Evolutionary conservation across 441 rosid genomes (phyloP).

Genomic region (Raphanus hybrid): DNA sequence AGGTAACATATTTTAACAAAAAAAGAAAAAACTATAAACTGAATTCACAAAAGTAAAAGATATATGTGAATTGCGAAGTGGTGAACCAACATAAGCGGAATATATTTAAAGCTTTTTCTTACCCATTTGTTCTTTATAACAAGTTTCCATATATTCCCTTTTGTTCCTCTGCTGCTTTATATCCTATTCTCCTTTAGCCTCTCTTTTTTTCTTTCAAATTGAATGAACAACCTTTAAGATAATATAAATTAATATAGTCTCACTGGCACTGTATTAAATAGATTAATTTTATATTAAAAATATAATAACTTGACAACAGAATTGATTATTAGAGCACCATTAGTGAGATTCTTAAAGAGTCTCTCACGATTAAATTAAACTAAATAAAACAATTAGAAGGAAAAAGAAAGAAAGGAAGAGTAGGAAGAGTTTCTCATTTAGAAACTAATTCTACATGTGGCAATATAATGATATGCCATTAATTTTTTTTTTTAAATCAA

Average conservation of each 20-base stretch:
- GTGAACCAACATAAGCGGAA: conserved; percentile 40
- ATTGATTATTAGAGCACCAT: not conserved
- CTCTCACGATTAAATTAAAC: no score
- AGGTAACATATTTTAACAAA: not conserved
- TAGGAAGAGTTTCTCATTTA: no score
- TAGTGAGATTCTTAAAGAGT: no score
- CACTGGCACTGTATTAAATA: not conserved
- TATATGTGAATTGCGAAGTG: conserved; percentile 25
- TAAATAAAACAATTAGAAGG: no score
- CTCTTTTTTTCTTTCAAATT: conserved; percentile 36
- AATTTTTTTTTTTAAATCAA: no score
- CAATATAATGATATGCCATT: no score
- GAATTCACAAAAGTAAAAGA: conserved; percentile 22
- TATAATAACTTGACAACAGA: not conserved
- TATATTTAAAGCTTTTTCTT: conserved; percentile 35
- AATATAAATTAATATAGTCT: not conserved
- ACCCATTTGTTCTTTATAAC: conserved; percentile 44
- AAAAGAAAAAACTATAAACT: not conserved
- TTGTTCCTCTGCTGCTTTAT: conserved; percentile 41
- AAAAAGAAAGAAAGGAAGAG: no score
- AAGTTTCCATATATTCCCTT: conserved; percentile 51
- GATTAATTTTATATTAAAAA: not conserved
- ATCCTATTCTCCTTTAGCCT: conserved; percentile 40
- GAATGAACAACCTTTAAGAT: not conserved
- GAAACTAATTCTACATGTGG: no score